Conservation (phyloP, 2,329 filamentous ascomycete species). For the Triangularia verruculosa region DNA sequence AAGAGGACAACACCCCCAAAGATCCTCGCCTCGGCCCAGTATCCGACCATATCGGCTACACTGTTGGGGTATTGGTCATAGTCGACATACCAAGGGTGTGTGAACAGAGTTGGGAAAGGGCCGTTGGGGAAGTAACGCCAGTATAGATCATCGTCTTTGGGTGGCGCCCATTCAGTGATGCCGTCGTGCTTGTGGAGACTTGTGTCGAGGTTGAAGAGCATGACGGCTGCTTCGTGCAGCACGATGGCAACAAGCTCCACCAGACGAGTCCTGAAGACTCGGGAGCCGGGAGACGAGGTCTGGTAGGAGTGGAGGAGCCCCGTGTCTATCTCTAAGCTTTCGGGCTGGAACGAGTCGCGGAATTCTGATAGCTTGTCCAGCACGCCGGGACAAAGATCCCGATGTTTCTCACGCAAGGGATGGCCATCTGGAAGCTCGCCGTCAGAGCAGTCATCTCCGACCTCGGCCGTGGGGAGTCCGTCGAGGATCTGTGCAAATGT, state of each 20-base stretch:
- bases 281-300: slow-evolving; percentile 1
- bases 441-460: background rate
- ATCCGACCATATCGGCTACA: slow-evolving; percentile 22
- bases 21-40: slow-evolving; percentile 26
- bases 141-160: background rate
- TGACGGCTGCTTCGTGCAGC: slow-evolving; percentile 19
- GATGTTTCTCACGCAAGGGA: slow-evolving; percentile 12
- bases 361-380: slow-evolving; percentile 7
- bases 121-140: slow-evolving; percentile 8
- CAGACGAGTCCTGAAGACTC: slow-evolving; percentile 16
- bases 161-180: slow-evolving; percentile 4
- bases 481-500: slow-evolving; percentile 14
- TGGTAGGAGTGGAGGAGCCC: slow-evolving; percentile 16
- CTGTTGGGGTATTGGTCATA: slow-evolving; percentile 22
- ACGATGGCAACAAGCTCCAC: slow-evolving; percentile 18
- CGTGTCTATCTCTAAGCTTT: background rate
- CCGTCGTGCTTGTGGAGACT: slow-evolving; percentile 10
- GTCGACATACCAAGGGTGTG: slow-evolving; percentile 10
- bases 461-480: slow-evolving; percentile 5
- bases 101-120: slow-evolving; percentile 1
- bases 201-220: slow-evolving; percentile 13
- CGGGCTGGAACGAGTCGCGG: slow-evolving; percentile 7
- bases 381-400: slow-evolving; percentile 15
- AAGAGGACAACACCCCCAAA: slow-evolving; percentile 22
- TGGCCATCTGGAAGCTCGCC: background rate